Evolutionary conservation across 2,329 filamentous ascomycete genomes (phyloP), one percentile per base, ranked within the genome.

Genomic region (Colletotrichum australisinense): DNA sequence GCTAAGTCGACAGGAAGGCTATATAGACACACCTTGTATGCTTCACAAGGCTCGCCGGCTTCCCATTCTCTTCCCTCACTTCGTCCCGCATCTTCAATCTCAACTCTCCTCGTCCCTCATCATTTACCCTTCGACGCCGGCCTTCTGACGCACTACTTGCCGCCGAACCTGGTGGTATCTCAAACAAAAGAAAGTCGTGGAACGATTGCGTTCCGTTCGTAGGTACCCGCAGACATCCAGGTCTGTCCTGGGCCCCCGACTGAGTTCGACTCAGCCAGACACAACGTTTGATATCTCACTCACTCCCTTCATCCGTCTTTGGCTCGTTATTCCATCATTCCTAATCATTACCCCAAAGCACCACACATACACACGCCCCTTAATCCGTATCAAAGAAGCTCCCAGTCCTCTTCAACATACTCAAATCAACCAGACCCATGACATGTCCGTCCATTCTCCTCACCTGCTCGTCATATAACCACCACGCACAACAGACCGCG

Each of bases 321-420:
- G 38, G 7, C 38, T 42, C 63, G 56, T 65, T 30, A 57, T 56
- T 19, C 26, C 16, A 30, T 57, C 11, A 56, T 4, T 42, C 11
- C 22, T 24, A n/a, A 3, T 16, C 30, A 56, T 7, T 32, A 19
- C 2, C 16, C 30, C 2, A 32, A 57, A 57, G 22, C 64, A 32
- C 28, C 12, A 2, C 4, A 12, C 4, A 6, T 1, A 9, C 46
- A 16, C 7, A 1, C 11, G 1, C 1, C 16, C 19, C 35, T 76
- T 70, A 83, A 67, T 86, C 82, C 9, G 78, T 79, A 35, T 88
- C 86, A 62, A 88, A 87, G 76, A 86, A 87, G 75, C 86, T 88
- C 22, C 78, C 82, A 6, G 79, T 80, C 70, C 82, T 76, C 80
- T 84, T 86, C 69, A 87, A 63, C 59, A 83, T 78, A n/a, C 81